Percentiles rank a stretch among this genome's conserved stretches.
Evolutionary conservation across 2,329 filamentous ascomycete species (phyloP).

Genomic region (Nigrospora oryzae): DNA sequence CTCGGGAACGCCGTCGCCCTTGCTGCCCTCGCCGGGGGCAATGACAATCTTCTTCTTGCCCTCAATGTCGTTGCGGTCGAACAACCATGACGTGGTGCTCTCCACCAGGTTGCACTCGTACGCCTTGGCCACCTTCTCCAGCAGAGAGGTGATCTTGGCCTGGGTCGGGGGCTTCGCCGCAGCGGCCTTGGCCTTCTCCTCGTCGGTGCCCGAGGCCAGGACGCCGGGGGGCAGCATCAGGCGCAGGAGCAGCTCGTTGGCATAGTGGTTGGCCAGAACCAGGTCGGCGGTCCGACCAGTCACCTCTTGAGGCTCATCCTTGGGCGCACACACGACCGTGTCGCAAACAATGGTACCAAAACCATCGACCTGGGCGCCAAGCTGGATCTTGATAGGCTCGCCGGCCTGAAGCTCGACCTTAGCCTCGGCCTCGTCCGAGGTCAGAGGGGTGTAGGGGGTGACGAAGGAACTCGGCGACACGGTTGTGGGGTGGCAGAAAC

Average conservation of each 20-base stretch:
- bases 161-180: conserved; percentile 77
- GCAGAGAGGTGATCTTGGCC: conserved; percentile 72
- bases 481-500: conserved; percentile 89
- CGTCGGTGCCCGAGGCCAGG: conserved; percentile 73
- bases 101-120: conserved; percentile 93
- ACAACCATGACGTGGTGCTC: conserved; percentile 96
- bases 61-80: conserved; percentile 96
- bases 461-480: conserved; percentile 90
- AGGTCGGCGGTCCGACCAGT: conserved; percentile 78
- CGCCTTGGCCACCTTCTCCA: conserved; percentile 85
- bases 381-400: conserved; percentile 93
- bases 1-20: conserved; percentile 83
- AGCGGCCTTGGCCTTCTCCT: conserved; percentile 90
- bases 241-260: conserved; percentile 88
- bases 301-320: conserved; percentile 54
- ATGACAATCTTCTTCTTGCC: conserved; percentile 96
- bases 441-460: conserved; percentile 92
- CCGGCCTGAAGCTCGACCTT: conserved; percentile 69
- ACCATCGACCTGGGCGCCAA: conserved; percentile 97
- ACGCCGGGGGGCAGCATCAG: conserved; percentile 88
- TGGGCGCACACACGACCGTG: conserved; percentile 66
- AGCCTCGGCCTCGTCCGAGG: conserved; percentile 79
- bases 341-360: conserved; percentile 96
- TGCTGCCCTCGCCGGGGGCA: conserved; percentile 74
- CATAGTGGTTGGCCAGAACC: conserved; percentile 83